Base-by-base conservation (phyloP, 1,284 basidiomycete genomes). In the Meripilus lineatus region DNA sequence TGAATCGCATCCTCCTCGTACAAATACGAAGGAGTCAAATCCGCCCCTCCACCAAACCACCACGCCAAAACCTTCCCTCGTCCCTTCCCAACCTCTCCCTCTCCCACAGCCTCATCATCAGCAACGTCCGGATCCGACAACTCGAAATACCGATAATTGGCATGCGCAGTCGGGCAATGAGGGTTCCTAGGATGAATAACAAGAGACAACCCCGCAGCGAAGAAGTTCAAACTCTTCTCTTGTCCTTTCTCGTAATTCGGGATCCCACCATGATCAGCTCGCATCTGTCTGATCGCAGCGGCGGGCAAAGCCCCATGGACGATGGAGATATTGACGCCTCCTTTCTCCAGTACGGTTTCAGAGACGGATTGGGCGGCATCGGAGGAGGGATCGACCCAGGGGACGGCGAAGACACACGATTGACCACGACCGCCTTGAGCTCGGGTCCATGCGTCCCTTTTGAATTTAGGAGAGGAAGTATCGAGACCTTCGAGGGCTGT, bases 41-140 rank as follows among this genome's bases (percentile, higher is more conserved):
- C 95, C 3, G 84, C 82, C n/a, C 95, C 95, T 28, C 95, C 95
- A 35, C 95, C 95, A 58, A 98, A 99, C 96, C 96, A 99, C 93
- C 94, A 99, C 7, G 93, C 87, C 30, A 93, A 65, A 11, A 89
- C 65, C 54, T 79, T 74, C 10, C 62, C 49, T n/a, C n/a, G n/a
- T n/a, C n/a, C n/a, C n/a, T n/a, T n/a, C 22, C 45, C 44, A 11
- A 58, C 56, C 28, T 62, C 54, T 26, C 62, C 54, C 32, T 63
- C 66, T 24, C 65, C 59, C 7, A 44, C 55, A 2, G 49, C 57
- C n/a, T n/a, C n/a, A n/a, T n/a, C n/a, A n/a, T n/a, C n/a, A n/a
- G n/a, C n/a, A n/a, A n/a, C n/a, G n/a, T n/a, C n/a, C 30, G 70
- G 69, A 52, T 87, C 78, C 13, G 80, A 81, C 53, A 93, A 77